Evolutionary conservation across 2,329 filamentous ascomycete genomes (phyloP).

Genomic region (Alternaria novae-zelandiae): DNA sequence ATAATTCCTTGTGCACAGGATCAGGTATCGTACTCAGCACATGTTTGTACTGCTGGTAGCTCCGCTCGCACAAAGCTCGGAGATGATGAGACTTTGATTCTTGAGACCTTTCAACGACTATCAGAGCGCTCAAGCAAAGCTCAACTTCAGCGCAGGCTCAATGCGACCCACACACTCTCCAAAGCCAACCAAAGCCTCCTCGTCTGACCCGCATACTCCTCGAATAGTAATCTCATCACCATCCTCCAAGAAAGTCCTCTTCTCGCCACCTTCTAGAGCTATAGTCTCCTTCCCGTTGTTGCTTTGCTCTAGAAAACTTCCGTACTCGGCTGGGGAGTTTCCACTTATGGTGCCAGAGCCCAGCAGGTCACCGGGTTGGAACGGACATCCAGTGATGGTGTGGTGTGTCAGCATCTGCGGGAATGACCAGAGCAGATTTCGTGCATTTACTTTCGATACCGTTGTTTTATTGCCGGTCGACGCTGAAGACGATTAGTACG

Average conservation of each 20-base stretch:
- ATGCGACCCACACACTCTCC: conserved; percentile 74
- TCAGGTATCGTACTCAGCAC: not conserved
- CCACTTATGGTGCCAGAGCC: conserved; percentile 83
- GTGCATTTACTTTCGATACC: conserved; percentile 66
- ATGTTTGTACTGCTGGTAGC: not conserved
- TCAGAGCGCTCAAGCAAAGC: conserved; percentile 13
- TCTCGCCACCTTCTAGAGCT: conserved; percentile 67
- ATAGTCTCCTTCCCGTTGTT: conserved; percentile 71
- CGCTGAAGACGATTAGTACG: conserved; percentile 37
- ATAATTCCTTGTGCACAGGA: not conserved
- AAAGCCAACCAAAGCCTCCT: conserved; percentile 75
- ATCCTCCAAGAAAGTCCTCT: conserved; percentile 75
- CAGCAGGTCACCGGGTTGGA: conserved; percentile 76
- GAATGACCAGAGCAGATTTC: conserved; percentile 80
- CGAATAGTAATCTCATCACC: conserved; percentile 73
- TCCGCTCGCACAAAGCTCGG: not conserved
- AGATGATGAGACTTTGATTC: too few species aligned
- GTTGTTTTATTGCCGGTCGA: conserved; percentile 60
- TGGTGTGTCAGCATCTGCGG: conserved; percentile 84
- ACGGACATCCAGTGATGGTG: conserved; percentile 74
- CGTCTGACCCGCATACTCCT: conserved; percentile 68
- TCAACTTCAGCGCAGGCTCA: conserved; percentile 42
- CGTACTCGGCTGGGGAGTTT: conserved; percentile 61
- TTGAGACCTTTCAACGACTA: not conserved
- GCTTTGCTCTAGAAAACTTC: conserved; percentile 75